Conservation (phyloP, 768 basidiomycete species). For the Daedaleopsis sinensis region DNA sequence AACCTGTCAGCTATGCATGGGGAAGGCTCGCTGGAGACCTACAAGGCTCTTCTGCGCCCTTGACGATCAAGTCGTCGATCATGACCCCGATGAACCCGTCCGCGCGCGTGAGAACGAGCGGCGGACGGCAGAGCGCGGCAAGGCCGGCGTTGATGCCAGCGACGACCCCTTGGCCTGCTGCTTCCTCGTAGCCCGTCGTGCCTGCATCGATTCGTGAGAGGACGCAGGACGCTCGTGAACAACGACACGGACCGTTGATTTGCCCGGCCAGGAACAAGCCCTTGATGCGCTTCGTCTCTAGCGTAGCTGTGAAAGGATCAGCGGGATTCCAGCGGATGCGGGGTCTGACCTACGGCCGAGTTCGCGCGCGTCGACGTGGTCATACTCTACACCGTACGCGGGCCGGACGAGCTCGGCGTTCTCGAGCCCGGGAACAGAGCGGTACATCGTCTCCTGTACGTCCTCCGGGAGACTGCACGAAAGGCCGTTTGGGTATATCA, state of each 20-base stretch:
- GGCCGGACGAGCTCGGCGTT: conserved; percentile 82
- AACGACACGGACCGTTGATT: conserved; percentile 64
- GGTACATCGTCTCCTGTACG: conserved; percentile 80
- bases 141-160: conserved; percentile 91
- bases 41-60: conserved; percentile 93
- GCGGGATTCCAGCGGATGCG: neutral
- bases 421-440: conserved; percentile 83
- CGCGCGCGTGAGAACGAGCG: conserved; percentile 74
- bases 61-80: conserved; percentile 88
- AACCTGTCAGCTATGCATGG: neutral
- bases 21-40: conserved; percentile 28
- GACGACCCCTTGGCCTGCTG: conserved; percentile 86
- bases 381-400: conserved; percentile 93
- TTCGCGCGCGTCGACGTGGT: conserved; percentile 86
- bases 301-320: conserved; percentile 53
- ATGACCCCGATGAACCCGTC: conserved; percentile 89
- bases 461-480: conserved; percentile 90
- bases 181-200: conserved; percentile 95
- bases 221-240: too few species aligned
- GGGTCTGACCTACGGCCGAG: conserved; percentile 56
- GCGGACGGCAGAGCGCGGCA: conserved; percentile 53
- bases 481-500: conserved; percentile 90
- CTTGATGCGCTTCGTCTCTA: conserved; percentile 85
- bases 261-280: conserved; percentile 90
- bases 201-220: conserved; percentile 44